Base-by-base conservation (phyloP, 768 basidiomycete genomes). In the Pleurotus ostreatus region DNA sequence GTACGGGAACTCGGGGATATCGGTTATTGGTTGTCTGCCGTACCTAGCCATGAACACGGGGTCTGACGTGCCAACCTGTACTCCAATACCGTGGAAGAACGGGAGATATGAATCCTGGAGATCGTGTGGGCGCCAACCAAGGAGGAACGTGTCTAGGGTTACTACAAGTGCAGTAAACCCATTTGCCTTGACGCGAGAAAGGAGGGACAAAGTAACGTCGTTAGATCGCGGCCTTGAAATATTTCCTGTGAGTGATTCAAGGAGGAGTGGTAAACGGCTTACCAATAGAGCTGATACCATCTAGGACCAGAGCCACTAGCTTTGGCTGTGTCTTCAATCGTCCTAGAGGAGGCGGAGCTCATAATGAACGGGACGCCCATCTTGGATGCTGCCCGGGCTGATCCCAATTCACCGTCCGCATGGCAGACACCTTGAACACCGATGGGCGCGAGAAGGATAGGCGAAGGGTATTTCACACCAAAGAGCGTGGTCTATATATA, bases 241-340 rank as follows among this genome's bases (percentile, higher is more conserved):
- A 34, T 40, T 20, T 51, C 23, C 30, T 11, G 9, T 45, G 16
- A 15, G 15, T 41, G 8, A 52, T 12, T 41, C 0, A 30, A 39
- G 37, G 45, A 8, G 11, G 38, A 49, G 18, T 37, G 38, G 23
- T 23, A 16, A 53, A 18, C 51, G 7, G 62, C 71, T 57, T 49
- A 86, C 88, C 89, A 89, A 66, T 93, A 92, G 1, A 92, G 77
- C 65, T 93, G 91, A 66, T 81, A 92, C 89, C 89, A 92, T 34
- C 90, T 75, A 30, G 80, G 75, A 0, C 85, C 82, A 49, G 80
- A 71, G 5, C 84, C 88, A 60, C 85, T 91, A 23, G 82, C 92
- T 41, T 76, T 65, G 2, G 84, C 92, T n/a, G 93, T 85, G 44
- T 83, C 82, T 65, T 93, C 91, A 57, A 94, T 86, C 8, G 84